These are phyloP conservation scores for Penicillium soppii DNA, from an alignment of 495 filamentous ascomycete species.

Conservation along the genomic window DNA sequence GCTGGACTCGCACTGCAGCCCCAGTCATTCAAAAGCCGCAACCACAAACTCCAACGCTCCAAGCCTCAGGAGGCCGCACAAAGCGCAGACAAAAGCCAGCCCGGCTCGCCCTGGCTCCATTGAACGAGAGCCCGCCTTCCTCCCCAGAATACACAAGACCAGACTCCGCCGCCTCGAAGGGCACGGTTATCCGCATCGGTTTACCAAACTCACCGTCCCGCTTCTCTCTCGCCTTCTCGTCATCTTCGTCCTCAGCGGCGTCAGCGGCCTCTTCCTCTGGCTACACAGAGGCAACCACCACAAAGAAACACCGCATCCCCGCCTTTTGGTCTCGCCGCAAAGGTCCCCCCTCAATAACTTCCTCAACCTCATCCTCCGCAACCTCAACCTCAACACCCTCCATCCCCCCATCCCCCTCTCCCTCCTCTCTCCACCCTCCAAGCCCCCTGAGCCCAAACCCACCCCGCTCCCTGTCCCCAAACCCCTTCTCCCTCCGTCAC, in stretches of 20 bases:
- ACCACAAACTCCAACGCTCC: slow-evolving; percentile 18
- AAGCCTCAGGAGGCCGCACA: slow-evolving; percentile 51
- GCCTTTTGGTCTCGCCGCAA: slow-evolving; percentile 25
- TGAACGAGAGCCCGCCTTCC: slow-evolving; percentile 21
- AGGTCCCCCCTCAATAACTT: slow-evolving; percentile 34
- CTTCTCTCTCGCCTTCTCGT: slow-evolving; percentile 36
- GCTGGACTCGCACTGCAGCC: slow-evolving; percentile 51
- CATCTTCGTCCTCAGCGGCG: slow-evolving; percentile 33
- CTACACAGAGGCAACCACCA: neutral
- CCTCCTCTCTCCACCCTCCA: slow-evolving; percentile 4
- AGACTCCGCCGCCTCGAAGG: slow-evolving; percentile 38
- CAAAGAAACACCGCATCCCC: slow-evolving; percentile 9
- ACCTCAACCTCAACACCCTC: slow-evolving; percentile 27
- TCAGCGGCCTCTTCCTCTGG: slow-evolving; percentile 11
- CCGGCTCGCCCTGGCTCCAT: slow-evolving; percentile 19
- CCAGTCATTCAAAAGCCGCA: slow-evolving; percentile 3
- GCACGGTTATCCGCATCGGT: slow-evolving; percentile 42
- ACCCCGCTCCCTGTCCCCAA: slow-evolving; percentile 12
- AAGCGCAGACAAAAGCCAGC: slow-evolving; percentile 30
- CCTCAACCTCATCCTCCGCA: slow-evolving; percentile 34
- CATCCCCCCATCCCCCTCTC: slow-evolving; percentile 13
- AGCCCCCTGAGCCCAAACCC: slow-evolving; percentile 2
- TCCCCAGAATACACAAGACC: slow-evolving; percentile 27
- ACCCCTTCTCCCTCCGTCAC: slow-evolving; percentile 29
- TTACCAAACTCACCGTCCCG: slow-evolving; percentile 34